phyloP scores from a whole-genome alignment of 164 flowering plant genomes.

The Macadamia tetraphylla region DNA sequence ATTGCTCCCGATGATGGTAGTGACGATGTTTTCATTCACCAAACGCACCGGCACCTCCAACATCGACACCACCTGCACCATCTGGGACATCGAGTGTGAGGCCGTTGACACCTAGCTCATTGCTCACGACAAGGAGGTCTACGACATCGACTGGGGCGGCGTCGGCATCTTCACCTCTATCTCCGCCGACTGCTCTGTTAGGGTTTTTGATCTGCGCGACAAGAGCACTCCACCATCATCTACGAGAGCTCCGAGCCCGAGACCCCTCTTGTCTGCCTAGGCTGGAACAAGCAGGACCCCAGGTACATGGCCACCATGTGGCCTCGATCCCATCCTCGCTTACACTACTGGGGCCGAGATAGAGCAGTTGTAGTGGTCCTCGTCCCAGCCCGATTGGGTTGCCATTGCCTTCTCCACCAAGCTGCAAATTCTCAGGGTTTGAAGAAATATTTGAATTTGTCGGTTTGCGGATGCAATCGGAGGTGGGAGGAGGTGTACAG shows the following conservation, averaged over 20 bases:
- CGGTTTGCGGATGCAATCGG: too few relatives aligned
- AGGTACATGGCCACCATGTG: slow-evolving; percentile 83
- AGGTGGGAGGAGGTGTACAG: too few relatives aligned
- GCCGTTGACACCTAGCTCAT: slow-evolving; percentile 19
- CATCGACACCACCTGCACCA: slow-evolving; percentile 91
- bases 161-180: slow-evolving; percentile 91
- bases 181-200: slow-evolving; percentile 79
- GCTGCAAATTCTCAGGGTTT: not conserved
- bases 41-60: slow-evolving; percentile 71
- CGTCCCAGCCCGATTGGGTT: not conserved
- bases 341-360: not conserved
- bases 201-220: slow-evolving; percentile 79
- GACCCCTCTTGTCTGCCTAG: slow-evolving; percentile 73
- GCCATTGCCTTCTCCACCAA: not conserved
- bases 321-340: not conserved
- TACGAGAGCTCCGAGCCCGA: slow-evolving; percentile 68
- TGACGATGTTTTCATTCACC: slow-evolving; percentile 5
- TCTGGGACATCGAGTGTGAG: slow-evolving; percentile 80
- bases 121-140: slow-evolving; percentile 90
- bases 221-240: slow-evolving; percentile 46
- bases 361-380: not conserved
- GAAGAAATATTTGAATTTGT: too few relatives aligned
- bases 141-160: slow-evolving; percentile 93
- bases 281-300: slow-evolving; percentile 95
- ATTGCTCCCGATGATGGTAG: too few relatives aligned